A percentile compares a stretch with the other conserved stretches of the same genome.
phyloP scores from a whole-genome alignment of 805 yeast genomes.

The Candida bentonensis region DNA sequence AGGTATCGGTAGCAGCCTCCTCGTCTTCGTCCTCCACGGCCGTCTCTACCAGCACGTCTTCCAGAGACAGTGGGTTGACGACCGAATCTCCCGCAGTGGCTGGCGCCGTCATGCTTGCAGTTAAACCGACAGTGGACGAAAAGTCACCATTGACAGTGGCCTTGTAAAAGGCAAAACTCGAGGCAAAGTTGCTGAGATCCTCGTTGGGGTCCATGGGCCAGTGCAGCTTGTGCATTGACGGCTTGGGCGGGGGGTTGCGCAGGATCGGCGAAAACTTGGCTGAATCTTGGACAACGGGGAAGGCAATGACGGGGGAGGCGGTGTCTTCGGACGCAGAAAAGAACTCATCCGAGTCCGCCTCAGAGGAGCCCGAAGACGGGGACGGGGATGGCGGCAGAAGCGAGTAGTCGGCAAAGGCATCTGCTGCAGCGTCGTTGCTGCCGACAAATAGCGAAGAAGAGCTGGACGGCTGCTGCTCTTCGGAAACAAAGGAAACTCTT shows the following conservation, averaged over 20 bases:
- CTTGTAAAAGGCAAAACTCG: not conserved
- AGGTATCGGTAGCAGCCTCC: not conserved
- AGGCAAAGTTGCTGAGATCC: not conserved
- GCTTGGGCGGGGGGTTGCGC: not conserved
- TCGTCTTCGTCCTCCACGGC: not conserved
- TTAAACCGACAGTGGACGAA: not conserved
- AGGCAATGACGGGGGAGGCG: not conserved
- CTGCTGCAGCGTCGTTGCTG: no score
- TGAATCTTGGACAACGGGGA: not conserved
- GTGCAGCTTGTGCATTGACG: not conserved
- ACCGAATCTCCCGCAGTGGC: not conserved
- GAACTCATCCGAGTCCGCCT: not conserved
- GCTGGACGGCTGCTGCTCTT: no score
- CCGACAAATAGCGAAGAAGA: no score
- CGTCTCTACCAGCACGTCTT: not conserved
- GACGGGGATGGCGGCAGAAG: no score
- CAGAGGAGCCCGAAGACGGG: conserved; percentile 6
- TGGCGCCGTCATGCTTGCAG: not conserved
- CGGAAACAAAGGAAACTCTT: no score
- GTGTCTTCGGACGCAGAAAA: not conserved
- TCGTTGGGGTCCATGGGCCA: conserved; percentile 1
- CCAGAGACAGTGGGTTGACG: not conserved
- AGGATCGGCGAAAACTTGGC: not conserved
- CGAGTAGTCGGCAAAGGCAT: no score
- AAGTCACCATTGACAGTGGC: not conserved